These are phyloP conservation scores for Neonectria ditissima DNA, from an alignment of 2,329 filamentous ascomycete genomes.

Conservation along the genomic window DNA sequence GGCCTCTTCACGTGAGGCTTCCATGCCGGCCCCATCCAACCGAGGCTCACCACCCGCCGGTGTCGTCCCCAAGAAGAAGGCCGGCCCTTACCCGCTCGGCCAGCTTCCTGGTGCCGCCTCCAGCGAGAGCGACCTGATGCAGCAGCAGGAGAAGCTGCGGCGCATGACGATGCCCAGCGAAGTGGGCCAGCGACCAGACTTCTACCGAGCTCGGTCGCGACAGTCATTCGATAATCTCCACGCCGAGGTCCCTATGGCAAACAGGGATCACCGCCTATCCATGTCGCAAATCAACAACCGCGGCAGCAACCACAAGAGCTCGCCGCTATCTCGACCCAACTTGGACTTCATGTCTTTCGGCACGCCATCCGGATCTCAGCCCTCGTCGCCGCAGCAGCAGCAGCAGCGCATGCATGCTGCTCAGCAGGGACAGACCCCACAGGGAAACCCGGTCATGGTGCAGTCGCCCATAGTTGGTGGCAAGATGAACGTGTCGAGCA, in stretches of 20 bases:
- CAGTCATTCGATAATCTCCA: conserved; percentile 62
- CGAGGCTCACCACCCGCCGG: conserved; percentile 50
- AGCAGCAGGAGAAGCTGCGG: conserved; percentile 68
- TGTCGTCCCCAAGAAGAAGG: conserved; percentile 56
- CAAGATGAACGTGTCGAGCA: conserved; percentile 65
- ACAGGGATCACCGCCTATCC: conserved; percentile 63
- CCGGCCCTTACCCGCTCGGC: conserved; percentile 49
- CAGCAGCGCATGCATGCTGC: conserved; percentile 53
- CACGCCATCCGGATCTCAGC: conserved; percentile 60
- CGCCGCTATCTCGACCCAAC: conserved; percentile 52
- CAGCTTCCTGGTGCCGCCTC: conserved; percentile 57
- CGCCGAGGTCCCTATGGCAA: conserved; percentile 47
- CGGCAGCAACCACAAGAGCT: conserved; percentile 41
- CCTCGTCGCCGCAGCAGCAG: conserved; percentile 58
- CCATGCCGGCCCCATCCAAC: conserved; percentile 38
- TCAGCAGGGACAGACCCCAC: conserved; percentile 36
- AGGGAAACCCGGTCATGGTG: conserved; percentile 45
- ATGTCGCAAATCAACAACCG: conserved; percentile 57
- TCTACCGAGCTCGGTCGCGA: conserved; percentile 56
- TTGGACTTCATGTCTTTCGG: conserved; percentile 70
- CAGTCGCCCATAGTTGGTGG: conserved; percentile 31
- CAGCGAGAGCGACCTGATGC: conserved; percentile 65
- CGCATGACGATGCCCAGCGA: conserved; percentile 66
- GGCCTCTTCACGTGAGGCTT: conserved; percentile 42
- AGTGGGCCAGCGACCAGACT: conserved; percentile 50